Evolutionary conservation across 805 yeast genomes (phyloP).

Genomic region (Wickerhamomyces xylosicus): DNA sequence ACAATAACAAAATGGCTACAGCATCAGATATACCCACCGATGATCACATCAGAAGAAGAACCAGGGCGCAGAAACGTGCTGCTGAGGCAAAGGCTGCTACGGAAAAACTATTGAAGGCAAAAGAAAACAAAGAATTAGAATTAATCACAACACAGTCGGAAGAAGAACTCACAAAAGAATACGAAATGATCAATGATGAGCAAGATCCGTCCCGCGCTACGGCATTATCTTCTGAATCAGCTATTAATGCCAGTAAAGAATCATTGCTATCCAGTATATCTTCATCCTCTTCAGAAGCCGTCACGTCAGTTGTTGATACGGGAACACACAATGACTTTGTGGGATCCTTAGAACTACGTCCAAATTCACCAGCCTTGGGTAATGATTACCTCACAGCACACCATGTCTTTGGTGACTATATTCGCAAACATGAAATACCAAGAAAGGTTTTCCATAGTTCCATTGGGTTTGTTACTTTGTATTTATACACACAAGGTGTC

Average conservation of each 20-base stretch:
- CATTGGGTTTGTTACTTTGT: conserved; percentile 75
- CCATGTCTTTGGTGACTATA: conserved; percentile 37
- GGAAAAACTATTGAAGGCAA: background rate
- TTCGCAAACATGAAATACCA: conserved; percentile 79
- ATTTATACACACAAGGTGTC: conserved; percentile 54
- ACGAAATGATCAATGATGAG: background rate
- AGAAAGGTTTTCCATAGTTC: conserved; percentile 84
- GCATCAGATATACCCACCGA: too few species aligned
- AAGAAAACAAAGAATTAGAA: background rate
- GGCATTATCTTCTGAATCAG: too few species aligned
- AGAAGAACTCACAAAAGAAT: background rate
- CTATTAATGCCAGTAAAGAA: too few species aligned
- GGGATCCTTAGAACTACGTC: conserved; percentile 3
- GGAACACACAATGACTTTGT: conserved; percentile 6
- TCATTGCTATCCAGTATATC: too few species aligned
- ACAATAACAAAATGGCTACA: too few species aligned
- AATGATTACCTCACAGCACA: conserved; percentile 26
- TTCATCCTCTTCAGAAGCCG: background rate
- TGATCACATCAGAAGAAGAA: background rate
- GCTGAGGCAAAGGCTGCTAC: background rate
- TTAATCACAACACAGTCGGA: background rate
- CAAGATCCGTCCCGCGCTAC: background rate
- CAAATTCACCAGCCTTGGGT: conserved; percentile 9
- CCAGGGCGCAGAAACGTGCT: background rate
- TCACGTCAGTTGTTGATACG: background rate